Conservation (phyloP, 768 basidiomycete genomes). For the Hortiboletus campestris region DNA sequence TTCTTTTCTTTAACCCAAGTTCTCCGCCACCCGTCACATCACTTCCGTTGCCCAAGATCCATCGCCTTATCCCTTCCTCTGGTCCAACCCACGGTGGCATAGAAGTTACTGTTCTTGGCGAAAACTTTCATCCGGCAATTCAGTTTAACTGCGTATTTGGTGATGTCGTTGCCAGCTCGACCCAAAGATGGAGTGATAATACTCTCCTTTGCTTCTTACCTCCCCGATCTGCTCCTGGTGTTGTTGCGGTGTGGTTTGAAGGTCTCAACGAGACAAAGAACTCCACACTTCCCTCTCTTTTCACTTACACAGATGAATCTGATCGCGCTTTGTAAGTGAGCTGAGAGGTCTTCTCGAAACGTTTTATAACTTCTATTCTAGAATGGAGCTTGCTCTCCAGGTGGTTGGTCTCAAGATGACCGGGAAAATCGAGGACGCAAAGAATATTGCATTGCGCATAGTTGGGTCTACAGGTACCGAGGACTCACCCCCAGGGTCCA, state of each 20-base stretch:
- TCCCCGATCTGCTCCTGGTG: conserved; percentile 74
- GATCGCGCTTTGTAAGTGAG: conserved; percentile 79
- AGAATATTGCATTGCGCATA: conserved; percentile 91
- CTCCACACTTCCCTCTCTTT: conserved; percentile 55
- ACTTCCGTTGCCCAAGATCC: conserved; percentile 68
- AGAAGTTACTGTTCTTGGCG: conserved; percentile 90
- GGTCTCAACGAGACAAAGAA: conserved; percentile 65
- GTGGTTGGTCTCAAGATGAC: conserved; percentile 97
- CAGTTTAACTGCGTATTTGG: conserved; percentile 84
- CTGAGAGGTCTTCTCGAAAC: conserved; percentile 1
- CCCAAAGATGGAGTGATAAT: conserved; percentile 89
- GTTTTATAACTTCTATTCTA: conserved; percentile 33
- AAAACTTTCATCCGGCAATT: conserved; percentile 78
- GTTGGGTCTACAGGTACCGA: conserved; percentile 71
- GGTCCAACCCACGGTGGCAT: conserved; percentile 92
- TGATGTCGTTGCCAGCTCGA: conserved; percentile 74
- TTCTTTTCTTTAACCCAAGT: conserved; percentile 59
- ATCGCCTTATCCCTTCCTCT: conserved; percentile 77
- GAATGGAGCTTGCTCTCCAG: conserved; percentile 94
- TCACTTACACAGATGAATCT: conserved; percentile 89
- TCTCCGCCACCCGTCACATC: conserved; percentile 47
- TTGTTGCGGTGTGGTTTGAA: conserved; percentile 88
- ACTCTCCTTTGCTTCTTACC: conserved; percentile 91
- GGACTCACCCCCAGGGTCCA: conserved; percentile 36
- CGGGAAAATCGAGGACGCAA: conserved; percentile 89